Base-by-base conservation (phyloP, 2,329 filamentous ascomycete genomes). In the Xenoacremonium recifei region DNA sequence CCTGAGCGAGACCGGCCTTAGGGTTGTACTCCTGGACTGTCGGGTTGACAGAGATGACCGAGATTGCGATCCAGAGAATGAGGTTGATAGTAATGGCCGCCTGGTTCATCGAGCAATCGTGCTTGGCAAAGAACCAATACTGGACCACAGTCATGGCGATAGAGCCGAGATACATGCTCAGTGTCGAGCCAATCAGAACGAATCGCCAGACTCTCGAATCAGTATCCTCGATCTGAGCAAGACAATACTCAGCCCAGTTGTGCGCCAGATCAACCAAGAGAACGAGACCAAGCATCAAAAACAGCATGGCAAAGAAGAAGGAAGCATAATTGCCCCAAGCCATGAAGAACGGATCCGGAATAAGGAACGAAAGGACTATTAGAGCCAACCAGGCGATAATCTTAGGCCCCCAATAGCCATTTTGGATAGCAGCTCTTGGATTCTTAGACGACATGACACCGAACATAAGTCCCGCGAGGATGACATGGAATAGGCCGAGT, bases 391-490 rank as follows among this genome's bases (percentile, higher is more conserved):
- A 99, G 39, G 84, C 81, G 46, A 96, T 80, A 44, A 99, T 78
- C 71, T 99, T 99, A 34, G 93, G 93, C 2, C 91, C 93, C 93
- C 93, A 99, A 68, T 89, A 99, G n/a, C 92, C 93, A 69, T 99
- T 99, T 63, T 99, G 93, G 40, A 99, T 79, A 15, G 82, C 79
- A 3, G 93, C 91, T 51, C 93, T 85, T 33, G 87, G 86, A 63
- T 95, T 87, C 65, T 88, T 93, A 18, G 91, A 93, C 35, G 84
- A 89, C 39, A 80, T 82, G 38, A 99, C 90, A 38, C 93, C 93
- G 41, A 97, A 75, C 33, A 99, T 78, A 47, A 96, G 76, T 36
- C 89, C 71, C 4, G 89, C 90, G 55, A 97, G 81, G 50, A 96
- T 76, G 35, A 95, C 76, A 67, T 99, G 93, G 71, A 99, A 96